Evolutionary conservation across 768 basidiomycete genomes (phyloP), one percentile per base, ranked within the genome.

Genomic region (Auricularia heimuer): DNA sequence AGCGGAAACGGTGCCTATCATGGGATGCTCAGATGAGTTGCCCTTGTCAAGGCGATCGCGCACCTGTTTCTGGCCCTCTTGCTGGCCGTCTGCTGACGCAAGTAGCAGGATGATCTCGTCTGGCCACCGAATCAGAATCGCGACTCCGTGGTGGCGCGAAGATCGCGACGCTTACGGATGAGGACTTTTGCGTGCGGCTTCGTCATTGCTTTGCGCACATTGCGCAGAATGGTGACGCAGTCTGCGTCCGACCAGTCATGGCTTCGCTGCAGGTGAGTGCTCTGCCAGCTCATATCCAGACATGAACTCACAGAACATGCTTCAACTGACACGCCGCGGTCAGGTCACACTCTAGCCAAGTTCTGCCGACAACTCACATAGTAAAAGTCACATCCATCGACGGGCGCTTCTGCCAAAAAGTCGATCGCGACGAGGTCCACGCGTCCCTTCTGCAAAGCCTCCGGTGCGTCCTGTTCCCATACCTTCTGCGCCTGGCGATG

Each of bases 171-270:
- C 77, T 64, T 66, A 79, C 78, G 76, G 51, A 79, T 74, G 34
- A 80, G 73, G 33, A 79, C 61, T 1, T 75, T 73, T 54, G 76
- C 77, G 14, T 65, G 14, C 1, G 75, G 71, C 7, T 67, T 70
- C 8, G 39, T 42, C 75, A 80, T 78, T 1, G 74, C 76, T 35
- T 73, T 72, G 21, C 72, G 71, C 1, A 81, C 70, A 63, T 75
- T 73, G 2, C 65, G 68, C 2, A 81, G 70, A 54, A 82, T 79
- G 39, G 70, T 69, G 29, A 77, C 44, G 65, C 74, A 73, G 47
- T 76, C 72, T 1, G 70, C 70, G 61, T 78, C 72, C 0, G 76
- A 74, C 81, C 81, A 82, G 63, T 80, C 75, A 62, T 80, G 80
- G 14, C 79, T 80, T 60, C 14, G 42, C 11, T 34, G 12, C 37